Conservation (phyloP, 805 yeast genomes). For the Pichia deserticola region DNA sequence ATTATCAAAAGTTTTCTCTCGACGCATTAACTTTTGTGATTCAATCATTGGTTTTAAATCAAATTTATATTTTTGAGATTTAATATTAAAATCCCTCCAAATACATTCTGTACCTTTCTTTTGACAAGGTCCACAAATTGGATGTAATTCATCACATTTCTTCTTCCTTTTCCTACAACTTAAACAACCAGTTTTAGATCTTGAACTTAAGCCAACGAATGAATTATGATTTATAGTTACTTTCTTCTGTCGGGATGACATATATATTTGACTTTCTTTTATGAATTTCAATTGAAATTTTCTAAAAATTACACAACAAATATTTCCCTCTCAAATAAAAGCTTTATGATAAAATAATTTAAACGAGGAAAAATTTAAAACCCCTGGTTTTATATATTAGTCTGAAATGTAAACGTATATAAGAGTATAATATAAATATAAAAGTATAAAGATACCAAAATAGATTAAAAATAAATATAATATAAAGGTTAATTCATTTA, state of each 20-base stretch:
- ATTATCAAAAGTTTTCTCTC: neutral
- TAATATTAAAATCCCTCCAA: conserved; percentile 15
- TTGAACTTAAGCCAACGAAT: conserved; percentile 26
- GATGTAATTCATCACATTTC: conserved; percentile 42
- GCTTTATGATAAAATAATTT: no score
- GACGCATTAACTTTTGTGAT: conserved; percentile 13
- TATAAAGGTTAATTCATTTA: no score
- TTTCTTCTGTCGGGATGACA: neutral
- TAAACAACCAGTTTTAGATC: conserved; percentile 34
- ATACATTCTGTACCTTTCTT: conserved; percentile 26
- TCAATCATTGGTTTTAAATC: conserved; percentile 13
- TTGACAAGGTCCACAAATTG: conserved; percentile 38
- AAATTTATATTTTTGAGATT: conserved; percentile 8
- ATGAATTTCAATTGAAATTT: no score
- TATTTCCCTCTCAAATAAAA: no score
- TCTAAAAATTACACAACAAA: no score
- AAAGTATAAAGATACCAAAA: no score
- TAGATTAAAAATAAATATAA: no score
- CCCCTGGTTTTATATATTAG: no score
- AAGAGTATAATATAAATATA: no score
- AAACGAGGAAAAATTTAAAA: no score
- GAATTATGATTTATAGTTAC: conserved; percentile 11
- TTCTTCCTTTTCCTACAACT: conserved; percentile 39
- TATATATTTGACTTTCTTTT: neutral
- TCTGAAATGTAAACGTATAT: no score